These are phyloP conservation scores for Neurospora sp. DNA, from an alignment of 495 filamentous ascomycete genomes.

Conservation along the genomic window DNA sequence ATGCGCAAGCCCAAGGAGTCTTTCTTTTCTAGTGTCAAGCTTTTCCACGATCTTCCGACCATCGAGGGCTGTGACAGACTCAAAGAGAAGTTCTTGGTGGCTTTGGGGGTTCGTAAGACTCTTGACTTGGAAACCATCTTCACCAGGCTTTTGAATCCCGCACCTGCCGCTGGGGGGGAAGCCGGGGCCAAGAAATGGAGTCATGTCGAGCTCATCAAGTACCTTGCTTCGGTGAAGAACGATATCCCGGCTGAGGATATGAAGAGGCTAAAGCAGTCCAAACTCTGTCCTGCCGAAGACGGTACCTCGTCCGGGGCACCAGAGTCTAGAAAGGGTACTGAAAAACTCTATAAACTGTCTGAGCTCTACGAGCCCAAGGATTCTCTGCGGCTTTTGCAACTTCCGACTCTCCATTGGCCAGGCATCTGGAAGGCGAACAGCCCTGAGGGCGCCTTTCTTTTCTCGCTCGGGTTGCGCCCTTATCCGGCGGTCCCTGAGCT, in stretches of 20 bases:
- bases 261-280: conserved; percentile 60
- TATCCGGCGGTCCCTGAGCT: conserved; percentile 61
- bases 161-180: conserved; percentile 28
- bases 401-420: conserved; percentile 82
- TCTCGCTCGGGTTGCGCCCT: conserved; percentile 55
- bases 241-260: conserved; percentile 86
- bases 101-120: conserved; percentile 76
- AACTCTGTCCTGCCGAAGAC: conserved; percentile 73
- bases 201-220: conserved; percentile 89
- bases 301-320: conserved; percentile 18
- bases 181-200: conserved; percentile 61
- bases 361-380: conserved; percentile 82
- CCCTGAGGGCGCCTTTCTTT: conserved; percentile 63
- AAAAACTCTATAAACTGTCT: conserved; percentile 61
- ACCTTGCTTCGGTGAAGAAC: conserved; percentile 76
- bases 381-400: conserved; percentile 50
- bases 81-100: conserved; percentile 78
- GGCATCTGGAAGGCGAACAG: conserved; percentile 52
- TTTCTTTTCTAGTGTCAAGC: conserved; percentile 84
- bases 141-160: conserved; percentile 59
- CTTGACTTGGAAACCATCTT: conserved; percentile 92
- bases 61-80: conserved; percentile 62
- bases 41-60: conserved; percentile 87
- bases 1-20: conserved; percentile 81
- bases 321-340: conserved; percentile 30